These are phyloP conservation scores for Conringia planisiliqua DNA, from an alignment of 345 rosid genomes.

Conservation along the genomic window DNA sequence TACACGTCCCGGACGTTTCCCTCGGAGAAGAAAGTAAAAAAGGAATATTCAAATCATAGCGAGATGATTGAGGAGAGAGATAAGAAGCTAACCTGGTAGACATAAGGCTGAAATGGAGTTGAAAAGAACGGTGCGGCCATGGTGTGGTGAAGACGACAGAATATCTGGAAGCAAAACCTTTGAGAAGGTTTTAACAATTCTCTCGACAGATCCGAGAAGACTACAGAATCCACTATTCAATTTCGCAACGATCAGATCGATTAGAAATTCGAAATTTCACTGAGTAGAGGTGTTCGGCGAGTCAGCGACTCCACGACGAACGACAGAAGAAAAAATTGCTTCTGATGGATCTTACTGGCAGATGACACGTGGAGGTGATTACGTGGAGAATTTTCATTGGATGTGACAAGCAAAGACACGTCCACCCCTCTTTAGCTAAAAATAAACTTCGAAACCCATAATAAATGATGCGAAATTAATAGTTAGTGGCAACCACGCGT, in stretches of 20 bases:
- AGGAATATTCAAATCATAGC: background rate
- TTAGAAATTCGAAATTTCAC: background rate
- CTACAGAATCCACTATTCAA: background rate
- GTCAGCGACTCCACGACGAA: slow-evolving; percentile 8
- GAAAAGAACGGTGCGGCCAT: slow-evolving; percentile 99
- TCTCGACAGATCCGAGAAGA: slow-evolving; percentile 5
- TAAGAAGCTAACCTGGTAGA: slow-evolving; percentile 72
- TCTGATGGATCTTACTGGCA: background rate
- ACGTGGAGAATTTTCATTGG: slow-evolving; percentile 17
- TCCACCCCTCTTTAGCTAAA: background rate
- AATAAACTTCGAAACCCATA: background rate
- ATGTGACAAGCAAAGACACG: background rate
- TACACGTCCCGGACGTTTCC: background rate
- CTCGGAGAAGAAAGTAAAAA: background rate
- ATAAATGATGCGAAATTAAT: background rate
- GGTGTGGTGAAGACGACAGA: slow-evolving; percentile 18
- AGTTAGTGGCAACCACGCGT: background rate
- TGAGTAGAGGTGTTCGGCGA: background rate
- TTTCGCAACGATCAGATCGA: background rate
- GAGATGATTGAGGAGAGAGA: background rate
- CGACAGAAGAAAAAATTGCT: background rate
- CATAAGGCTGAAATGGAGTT: slow-evolving; percentile 95
- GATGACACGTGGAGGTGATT: background rate
- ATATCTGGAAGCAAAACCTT: slow-evolving; percentile 2
- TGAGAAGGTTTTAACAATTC: background rate